phyloP scores from a whole-genome alignment of 352 stramenopile species.

The Phytophthora crassamura region DNA sequence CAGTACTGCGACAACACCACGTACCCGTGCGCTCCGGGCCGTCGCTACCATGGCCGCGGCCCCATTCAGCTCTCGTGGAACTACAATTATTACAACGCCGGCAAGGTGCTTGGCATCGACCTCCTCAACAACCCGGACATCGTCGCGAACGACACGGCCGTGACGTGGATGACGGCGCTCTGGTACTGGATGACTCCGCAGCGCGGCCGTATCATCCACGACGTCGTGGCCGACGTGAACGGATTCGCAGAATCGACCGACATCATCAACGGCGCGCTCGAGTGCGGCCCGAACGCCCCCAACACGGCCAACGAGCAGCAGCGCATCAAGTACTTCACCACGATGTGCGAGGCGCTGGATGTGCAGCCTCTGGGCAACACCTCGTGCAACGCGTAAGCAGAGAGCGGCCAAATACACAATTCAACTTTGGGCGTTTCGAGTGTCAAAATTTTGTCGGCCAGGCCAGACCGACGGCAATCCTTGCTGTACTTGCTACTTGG shows the following conservation, averaged over 20 bases:
- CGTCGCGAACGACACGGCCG: conserved; percentile 39
- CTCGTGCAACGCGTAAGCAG: conserved; percentile 43
- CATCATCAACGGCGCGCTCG: conserved; percentile 58
- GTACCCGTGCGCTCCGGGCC: conserved; percentile 38
- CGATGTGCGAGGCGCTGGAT: conserved; percentile 40
- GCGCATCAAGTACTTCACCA: conserved; percentile 40
- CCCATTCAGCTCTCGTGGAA: conserved; percentile 64
- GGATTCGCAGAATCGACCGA: conserved; percentile 52
- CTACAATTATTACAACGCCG: conserved; percentile 60
- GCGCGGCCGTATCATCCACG: conserved; percentile 47
- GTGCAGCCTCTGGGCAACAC: conserved; percentile 40
- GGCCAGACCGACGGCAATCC: too few species aligned
- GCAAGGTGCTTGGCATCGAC: conserved; percentile 44
- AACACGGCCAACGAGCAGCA: conserved; percentile 47
- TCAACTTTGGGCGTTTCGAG: neutral
- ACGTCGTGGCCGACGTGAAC: conserved; percentile 41
- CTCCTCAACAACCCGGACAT: conserved; percentile 47
- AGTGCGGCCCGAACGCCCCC: conserved; percentile 44
- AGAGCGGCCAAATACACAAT: neutral
- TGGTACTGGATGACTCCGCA: conserved; percentile 67
- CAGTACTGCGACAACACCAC: conserved; percentile 56
- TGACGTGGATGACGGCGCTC: conserved; percentile 58
- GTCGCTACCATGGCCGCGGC: conserved; percentile 60
- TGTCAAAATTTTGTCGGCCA: too few species aligned
- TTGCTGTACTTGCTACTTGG: neutral